A percentile compares a stretch with the other conserved stretches of the same genome.
Conservation (phyloP, 352 stramenopile genomes). For the Globisporangium cystogenes region DNA sequence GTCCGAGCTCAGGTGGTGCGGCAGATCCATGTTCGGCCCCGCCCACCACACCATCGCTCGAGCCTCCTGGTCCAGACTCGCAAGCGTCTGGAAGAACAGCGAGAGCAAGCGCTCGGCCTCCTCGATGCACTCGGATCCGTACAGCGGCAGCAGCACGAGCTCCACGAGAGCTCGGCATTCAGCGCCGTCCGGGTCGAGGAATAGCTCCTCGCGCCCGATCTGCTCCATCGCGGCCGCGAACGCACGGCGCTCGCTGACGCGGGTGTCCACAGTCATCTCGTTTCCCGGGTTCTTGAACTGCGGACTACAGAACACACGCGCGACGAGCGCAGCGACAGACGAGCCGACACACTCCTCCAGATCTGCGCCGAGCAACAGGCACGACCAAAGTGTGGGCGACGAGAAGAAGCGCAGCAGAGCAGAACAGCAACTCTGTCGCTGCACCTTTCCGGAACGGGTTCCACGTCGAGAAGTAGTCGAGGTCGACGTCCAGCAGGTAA, state of each 20-base stretch:
- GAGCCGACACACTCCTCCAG: slow-evolving; percentile 30
- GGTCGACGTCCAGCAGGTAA: slow-evolving; percentile 79
- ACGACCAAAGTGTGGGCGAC: not conserved
- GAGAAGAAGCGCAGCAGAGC: too few relatives aligned
- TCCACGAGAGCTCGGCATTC: slow-evolving; percentile 4
- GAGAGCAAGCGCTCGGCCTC: slow-evolving; percentile 13
- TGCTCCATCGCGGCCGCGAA: slow-evolving; percentile 34
- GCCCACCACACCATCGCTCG: slow-evolving; percentile 36
- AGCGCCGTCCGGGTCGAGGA: not conserved
- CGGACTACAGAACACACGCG: slow-evolving; percentile 31
- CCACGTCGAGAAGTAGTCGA: slow-evolving; percentile 90
- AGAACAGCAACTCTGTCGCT: not conserved
- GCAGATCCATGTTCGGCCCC: slow-evolving; percentile 58
- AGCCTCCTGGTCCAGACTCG: slow-evolving; percentile 15
- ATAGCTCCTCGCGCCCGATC: slow-evolving; percentile 18
- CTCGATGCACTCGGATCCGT: slow-evolving; percentile 3
- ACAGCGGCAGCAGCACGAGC: slow-evolving; percentile 21
- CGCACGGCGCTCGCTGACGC: slow-evolving; percentile 17
- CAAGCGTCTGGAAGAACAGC: slow-evolving; percentile 19
- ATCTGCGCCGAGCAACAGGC: slow-evolving; percentile 13
- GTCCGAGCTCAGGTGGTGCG: slow-evolving; percentile 51
- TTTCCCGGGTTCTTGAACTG: slow-evolving; percentile 28
- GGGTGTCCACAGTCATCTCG: slow-evolving; percentile 17
- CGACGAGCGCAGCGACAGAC: slow-evolving; percentile 18
- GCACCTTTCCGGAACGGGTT: slow-evolving; percentile 75